These are phyloP conservation scores for Phoma sp. DNA, from an alignment of 2,329 filamentous ascomycete genomes.

Conservation along the genomic window DNA sequence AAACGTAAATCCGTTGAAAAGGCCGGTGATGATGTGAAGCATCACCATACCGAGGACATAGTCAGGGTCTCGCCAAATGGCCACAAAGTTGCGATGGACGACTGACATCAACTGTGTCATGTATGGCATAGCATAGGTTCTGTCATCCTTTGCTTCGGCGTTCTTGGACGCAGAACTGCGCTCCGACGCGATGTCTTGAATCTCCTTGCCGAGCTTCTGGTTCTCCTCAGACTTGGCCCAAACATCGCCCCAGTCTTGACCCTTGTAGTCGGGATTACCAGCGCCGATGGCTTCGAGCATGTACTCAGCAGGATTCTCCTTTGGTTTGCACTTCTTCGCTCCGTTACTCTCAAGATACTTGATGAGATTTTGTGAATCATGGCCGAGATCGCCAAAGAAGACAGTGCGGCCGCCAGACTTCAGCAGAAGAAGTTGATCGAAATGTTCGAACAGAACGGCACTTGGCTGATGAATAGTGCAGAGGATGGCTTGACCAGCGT, in stretches of 20 bases:
- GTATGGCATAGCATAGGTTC: constrained; percentile 55
- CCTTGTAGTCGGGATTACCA: constrained; percentile 53
- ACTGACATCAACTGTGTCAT: constrained; percentile 52
- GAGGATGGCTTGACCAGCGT: constrained; percentile 71
- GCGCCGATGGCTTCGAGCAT: constrained; percentile 59
- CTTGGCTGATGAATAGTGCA: constrained; percentile 77
- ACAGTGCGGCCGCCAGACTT: constrained; percentile 71
- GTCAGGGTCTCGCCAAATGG: constrained; percentile 71
- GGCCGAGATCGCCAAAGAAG: constrained; percentile 68
- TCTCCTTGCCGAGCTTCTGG: constrained; percentile 48
- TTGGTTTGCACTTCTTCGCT: constrained; percentile 58
- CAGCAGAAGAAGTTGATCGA: constrained; percentile 70
- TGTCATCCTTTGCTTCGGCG: constrained; percentile 50
- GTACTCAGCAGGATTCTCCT: constrained; percentile 63
- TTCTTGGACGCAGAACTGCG: constrained; percentile 43
- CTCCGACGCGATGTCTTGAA: constrained; percentile 50
- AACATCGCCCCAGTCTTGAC: constrained; percentile 55
- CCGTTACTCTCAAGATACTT: constrained; percentile 63
- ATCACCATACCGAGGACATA: constrained; percentile 63
- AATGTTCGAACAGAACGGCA: constrained; percentile 70
- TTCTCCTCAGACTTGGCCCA: constrained; percentile 54
- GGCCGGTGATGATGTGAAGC: constrained; percentile 59
- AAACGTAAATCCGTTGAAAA: constrained; percentile 60
- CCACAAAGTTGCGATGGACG: constrained; percentile 60
- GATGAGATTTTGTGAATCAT: constrained; percentile 51